Evolutionary conservation across 2,329 filamentous ascomycete genomes (phyloP).

Genomic region (Colletotrichum phormii): DNA sequence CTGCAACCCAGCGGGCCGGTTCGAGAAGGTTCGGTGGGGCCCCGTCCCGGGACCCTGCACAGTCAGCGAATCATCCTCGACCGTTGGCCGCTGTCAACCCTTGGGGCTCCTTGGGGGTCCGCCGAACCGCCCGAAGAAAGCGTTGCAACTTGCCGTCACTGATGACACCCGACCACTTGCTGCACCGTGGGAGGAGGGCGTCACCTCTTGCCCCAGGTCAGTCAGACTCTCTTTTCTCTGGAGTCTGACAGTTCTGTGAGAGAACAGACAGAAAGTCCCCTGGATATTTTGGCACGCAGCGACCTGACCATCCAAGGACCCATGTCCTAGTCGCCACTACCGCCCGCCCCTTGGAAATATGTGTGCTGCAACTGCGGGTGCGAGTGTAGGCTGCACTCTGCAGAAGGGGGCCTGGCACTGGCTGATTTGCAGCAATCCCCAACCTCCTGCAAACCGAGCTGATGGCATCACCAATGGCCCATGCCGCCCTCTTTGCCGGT

Average conservation of each 20-base stretch:
- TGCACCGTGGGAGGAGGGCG: not conserved
- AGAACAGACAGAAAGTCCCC: not conserved
- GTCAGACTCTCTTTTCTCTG: no score
- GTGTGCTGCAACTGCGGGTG: conserved; percentile 15
- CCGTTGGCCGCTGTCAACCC: conserved; percentile 14
- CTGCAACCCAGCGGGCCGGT: conserved; percentile 41
- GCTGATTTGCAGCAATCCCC: conserved; percentile 22
- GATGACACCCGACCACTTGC: conserved; percentile 17
- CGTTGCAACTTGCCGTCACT: not conserved
- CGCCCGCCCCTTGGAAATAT: conserved; percentile 26
- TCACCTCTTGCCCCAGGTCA: not conserved
- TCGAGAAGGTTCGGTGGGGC: conserved; percentile 61
- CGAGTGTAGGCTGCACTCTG: conserved; percentile 17
- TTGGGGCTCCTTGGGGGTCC: not conserved
- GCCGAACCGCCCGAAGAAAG: conserved; percentile 32
- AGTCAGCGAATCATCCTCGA: conserved; percentile 6
- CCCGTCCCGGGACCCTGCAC: conserved; percentile 22
- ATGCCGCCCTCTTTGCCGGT: conserved; percentile 17
- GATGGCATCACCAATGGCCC: conserved; percentile 28
- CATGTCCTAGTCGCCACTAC: conserved; percentile 26
- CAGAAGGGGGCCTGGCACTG: conserved; percentile 20
- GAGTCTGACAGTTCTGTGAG: no score
- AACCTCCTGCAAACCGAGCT: conserved; percentile 19
- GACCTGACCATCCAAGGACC: not conserved
- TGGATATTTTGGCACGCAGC: not conserved